Evolutionary conservation across 2,329 filamentous ascomycete genomes (phyloP).

Genomic region (Pseudogymnoascus sp.): DNA sequence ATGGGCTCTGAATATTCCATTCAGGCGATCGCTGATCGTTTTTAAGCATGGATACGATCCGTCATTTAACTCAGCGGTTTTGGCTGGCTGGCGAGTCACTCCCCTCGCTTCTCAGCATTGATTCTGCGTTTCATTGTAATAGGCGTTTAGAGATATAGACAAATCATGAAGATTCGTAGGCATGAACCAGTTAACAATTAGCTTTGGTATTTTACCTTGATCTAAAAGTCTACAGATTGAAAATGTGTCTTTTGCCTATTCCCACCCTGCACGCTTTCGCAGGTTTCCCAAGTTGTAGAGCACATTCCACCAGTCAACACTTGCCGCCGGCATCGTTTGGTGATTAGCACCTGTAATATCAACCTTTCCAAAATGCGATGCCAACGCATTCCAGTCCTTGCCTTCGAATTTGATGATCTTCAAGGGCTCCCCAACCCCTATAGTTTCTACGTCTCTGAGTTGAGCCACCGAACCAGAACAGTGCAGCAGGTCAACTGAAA

Average conservation of each 20-base stretch:
- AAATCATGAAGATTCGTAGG: conserved; percentile 1
- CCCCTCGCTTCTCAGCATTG: neutral
- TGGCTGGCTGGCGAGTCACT: neutral
- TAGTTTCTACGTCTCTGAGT: conserved; percentile 18
- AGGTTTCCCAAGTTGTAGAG: conserved; percentile 29
- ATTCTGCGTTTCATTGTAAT: conserved; percentile 8
- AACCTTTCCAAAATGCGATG: conserved; percentile 1
- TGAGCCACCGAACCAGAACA: conserved; percentile 40
- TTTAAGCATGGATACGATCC: neutral
- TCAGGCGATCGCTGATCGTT: neutral
- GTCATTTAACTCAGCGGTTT: neutral
- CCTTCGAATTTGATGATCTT: conserved; percentile 2
- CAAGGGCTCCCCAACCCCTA: neutral
- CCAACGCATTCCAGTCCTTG: conserved; percentile 14
- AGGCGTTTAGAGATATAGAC: conserved; percentile 10
- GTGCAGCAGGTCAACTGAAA: conserved; percentile 47
- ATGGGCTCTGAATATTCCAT: neutral
- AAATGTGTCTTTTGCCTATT: neutral
- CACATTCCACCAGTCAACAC: conserved; percentile 32
- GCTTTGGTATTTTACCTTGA: neutral
- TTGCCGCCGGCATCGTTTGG: conserved; percentile 26
- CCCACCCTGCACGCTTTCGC: conserved; percentile 28
- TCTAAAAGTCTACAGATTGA: neutral
- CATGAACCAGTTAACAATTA: conserved; percentile 6
- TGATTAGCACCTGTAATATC: conserved; percentile 17